These are phyloP conservation scores for Sarocladium kiliense DNA, from an alignment of 2,329 filamentous ascomycete species.

Conservation along the genomic window DNA sequence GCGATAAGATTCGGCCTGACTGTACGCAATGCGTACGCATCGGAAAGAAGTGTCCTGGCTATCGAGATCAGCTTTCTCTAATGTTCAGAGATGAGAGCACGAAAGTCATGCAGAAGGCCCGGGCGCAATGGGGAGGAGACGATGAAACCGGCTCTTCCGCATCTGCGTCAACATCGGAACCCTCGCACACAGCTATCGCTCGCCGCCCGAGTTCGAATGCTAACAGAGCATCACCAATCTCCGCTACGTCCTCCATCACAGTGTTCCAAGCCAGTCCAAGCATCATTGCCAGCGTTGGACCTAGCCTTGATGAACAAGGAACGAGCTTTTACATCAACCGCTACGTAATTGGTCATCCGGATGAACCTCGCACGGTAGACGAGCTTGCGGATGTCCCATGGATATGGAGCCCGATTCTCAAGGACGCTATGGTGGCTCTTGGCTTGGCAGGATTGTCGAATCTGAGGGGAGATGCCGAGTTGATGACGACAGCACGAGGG, in stretches of 20 bases:
- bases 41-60: constrained; percentile 56
- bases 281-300: constrained; percentile 26
- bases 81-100: constrained; percentile 64
- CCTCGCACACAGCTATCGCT: background rate
- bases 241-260: background rate
- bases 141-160: constrained; percentile 8
- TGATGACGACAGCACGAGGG: constrained; percentile 42
- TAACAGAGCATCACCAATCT: background rate
- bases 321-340: constrained; percentile 46
- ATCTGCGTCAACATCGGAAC: background rate
- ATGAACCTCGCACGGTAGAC: constrained; percentile 35
- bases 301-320: constrained; percentile 40
- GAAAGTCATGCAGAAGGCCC: constrained; percentile 55
- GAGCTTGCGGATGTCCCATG: constrained; percentile 31
- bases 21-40: constrained; percentile 60
- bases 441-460: constrained; percentile 55
- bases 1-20: constrained; percentile 54
- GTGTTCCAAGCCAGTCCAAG: constrained; percentile 7
- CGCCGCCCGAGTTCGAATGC: background rate
- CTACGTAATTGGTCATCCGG: constrained; percentile 46
- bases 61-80: constrained; percentile 58
- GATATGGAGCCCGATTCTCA: constrained; percentile 34
- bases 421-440: constrained; percentile 49
- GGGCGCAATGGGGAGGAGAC: constrained; percentile 42
- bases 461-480: constrained; percentile 37